Evolutionary conservation across 164 flowering plant species (phyloP), one percentile per base, ranked within the genome.

Genomic region (Vitis riparia): DNA sequence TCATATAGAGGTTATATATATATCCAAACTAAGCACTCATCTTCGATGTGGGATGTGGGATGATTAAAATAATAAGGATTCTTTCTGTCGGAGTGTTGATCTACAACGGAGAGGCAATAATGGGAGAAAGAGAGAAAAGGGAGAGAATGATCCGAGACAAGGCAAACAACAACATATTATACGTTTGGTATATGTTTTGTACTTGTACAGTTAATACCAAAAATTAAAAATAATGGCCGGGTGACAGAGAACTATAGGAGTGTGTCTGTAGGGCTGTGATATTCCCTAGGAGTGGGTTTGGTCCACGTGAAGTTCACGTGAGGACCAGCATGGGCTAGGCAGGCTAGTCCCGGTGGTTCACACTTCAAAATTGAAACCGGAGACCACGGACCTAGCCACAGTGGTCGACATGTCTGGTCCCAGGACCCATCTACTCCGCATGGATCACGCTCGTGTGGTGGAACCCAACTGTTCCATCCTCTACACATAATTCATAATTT

Each of bases 241-340:
- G 13, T 13, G 30, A 59, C 44, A 23, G 15, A 59, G 15, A 59
- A 59, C 29, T 29, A 49, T 48, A n/a, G n/a, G 10, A 63, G 56
- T 19, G n/a, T 52, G 61, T 6, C 5, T 37, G 68, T 64, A 61
- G 70, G 75, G 71, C 55, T 67, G 2, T 29, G 16, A 57, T 37
- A 29, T 65, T 55, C 57, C n/a, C 3, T 9, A 30, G 15, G 17
- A 29, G 14, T 8, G 11, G 9, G 16, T 14, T 3, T 37, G 44
- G 9, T 6, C 61, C 67, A 9, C 29, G 71, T 76, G 78, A 67
- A 66, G 68, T 62, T 59, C 78, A 76, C 75, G 74, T 76, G 78
- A 66, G 9, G 59, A 23, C 50, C 49, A 30, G 68, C 58, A 49
- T 68, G 64, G 66, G 65, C 59, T 9, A 11, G 44, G 11, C 51